phyloP scores from a whole-genome alignment of 805 yeast species.

The Metschnikowia peoriensis region DNA sequence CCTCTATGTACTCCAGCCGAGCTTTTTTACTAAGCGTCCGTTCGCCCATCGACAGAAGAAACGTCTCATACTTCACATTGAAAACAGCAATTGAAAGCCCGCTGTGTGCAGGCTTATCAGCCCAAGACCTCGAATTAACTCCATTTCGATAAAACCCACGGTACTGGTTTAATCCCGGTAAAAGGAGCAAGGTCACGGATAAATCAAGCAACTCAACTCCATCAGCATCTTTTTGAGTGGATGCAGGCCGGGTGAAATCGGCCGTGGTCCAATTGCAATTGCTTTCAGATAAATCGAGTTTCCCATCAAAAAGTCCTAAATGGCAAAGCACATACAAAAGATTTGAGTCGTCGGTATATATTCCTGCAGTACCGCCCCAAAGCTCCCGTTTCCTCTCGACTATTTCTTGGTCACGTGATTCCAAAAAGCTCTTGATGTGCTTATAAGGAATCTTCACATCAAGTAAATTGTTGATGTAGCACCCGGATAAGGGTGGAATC shows the following conservation, averaged over 20 bases:
- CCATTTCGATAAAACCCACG: slow-evolving; percentile 66
- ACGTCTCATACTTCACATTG: slow-evolving; percentile 48
- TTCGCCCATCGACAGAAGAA: slow-evolving; percentile 29
- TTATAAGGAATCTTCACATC: slow-evolving; percentile 56
- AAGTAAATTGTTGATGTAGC: slow-evolving; percentile 45
- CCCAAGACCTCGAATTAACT: slow-evolving; percentile 76
- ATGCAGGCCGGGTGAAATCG: slow-evolving; percentile 27
- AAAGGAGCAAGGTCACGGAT: slow-evolving; percentile 54
- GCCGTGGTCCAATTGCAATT: slow-evolving; percentile 27
- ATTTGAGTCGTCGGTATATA: slow-evolving; percentile 94
- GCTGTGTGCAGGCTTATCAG: slow-evolving; percentile 51
- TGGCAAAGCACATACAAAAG: slow-evolving; percentile 72
- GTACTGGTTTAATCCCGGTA: slow-evolving; percentile 70
- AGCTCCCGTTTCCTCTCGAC: slow-evolving; percentile 40
- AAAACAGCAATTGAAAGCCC: slow-evolving; percentile 73
- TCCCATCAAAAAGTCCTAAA: slow-evolving; percentile 57
- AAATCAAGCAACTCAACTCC: slow-evolving; percentile 41
- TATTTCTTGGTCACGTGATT: slow-evolving; percentile 26
- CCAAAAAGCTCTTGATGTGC: slow-evolving; percentile 35
- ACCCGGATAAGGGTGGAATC: slow-evolving; percentile 37
- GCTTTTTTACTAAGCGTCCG: slow-evolving; percentile 28
- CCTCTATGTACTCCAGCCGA: slow-evolving; percentile 26
- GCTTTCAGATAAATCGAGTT: slow-evolving; percentile 31
- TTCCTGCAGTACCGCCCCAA: slow-evolving; percentile 82
- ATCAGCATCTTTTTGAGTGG: slow-evolving; percentile 15